Conservation (phyloP, 352 stramenopile genomes). For the Phytopythium montanum region DNA sequence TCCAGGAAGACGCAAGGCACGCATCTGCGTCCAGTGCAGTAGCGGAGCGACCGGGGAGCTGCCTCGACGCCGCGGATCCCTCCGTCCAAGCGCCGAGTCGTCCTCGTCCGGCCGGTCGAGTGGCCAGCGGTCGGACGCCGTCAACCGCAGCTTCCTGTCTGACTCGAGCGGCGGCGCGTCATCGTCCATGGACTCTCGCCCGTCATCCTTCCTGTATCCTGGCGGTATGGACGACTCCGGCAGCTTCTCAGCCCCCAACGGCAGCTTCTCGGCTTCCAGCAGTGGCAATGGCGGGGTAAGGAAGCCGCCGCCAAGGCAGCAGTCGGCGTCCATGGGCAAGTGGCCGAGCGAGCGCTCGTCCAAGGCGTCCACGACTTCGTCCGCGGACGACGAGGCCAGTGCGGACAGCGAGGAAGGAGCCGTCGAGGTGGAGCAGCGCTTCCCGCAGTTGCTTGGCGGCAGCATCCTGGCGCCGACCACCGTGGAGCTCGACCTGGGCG, state of each 20-base stretch:
- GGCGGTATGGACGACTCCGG: conserved; percentile 16
- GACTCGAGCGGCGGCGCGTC: conserved; percentile 24
- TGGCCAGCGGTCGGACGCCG: conserved; percentile 27
- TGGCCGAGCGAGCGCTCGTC: conserved; percentile 24
- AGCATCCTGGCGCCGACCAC: conserved; percentile 13
- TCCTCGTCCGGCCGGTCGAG: conserved; percentile 25
- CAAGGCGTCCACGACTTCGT: conserved; percentile 30
- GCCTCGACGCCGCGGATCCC: conserved; percentile 35
- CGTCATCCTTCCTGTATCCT: conserved; percentile 7
- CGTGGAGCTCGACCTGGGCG: conserved; percentile 42
- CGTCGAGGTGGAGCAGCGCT: conserved; percentile 28
- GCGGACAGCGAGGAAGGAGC: conserved; percentile 21
- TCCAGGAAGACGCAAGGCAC: conserved; percentile 65
- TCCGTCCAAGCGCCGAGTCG: conserved; percentile 28
- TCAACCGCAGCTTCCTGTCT: conserved; percentile 30
- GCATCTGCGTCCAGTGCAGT: conserved; percentile 78
- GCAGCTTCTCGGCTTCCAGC: conserved; percentile 5
- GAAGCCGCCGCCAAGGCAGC: conserved; percentile 40
- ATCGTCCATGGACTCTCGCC: conserved; percentile 22
- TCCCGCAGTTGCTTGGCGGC: conserved; percentile 23
- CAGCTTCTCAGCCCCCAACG: conserved; percentile 20
- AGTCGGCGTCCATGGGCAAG: conserved; percentile 31
- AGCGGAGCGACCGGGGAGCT: conserved; percentile 53
- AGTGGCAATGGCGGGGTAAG: conserved; percentile 7
- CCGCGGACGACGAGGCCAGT: conserved; percentile 23